phyloP scores from a whole-genome alignment of 225 moss, liverwort and hornwort species.

The Sphagnum tenellum region DNA sequence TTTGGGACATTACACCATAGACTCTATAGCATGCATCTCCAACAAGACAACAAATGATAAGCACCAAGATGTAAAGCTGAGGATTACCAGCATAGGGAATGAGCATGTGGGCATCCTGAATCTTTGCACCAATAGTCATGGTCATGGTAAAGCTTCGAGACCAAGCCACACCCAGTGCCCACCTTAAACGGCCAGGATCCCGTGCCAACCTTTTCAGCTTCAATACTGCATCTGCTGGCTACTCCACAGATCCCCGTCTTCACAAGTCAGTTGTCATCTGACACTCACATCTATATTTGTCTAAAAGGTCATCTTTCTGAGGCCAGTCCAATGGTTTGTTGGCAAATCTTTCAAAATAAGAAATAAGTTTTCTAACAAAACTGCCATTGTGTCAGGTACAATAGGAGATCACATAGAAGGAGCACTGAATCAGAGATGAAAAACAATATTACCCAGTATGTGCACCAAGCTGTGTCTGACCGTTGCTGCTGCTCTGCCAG shows the following conservation, averaged over 20 bases:
- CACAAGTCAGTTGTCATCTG: too few relatives aligned
- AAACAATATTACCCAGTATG: constrained; percentile 60
- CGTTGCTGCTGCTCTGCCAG: constrained; percentile 53
- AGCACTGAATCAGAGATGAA: background rate
- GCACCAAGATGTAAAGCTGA: background rate
- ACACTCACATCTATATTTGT: too few relatives aligned
- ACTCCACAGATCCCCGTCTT: constrained; percentile 6
- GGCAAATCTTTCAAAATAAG: constrained; percentile 5
- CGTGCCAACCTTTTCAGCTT: constrained; percentile 87
- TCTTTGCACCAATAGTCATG: constrained; percentile 53
- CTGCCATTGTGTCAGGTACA: too few relatives aligned
- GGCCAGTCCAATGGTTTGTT: too few relatives aligned
- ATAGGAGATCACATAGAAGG: too few relatives aligned
- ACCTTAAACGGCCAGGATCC: constrained; percentile 71
- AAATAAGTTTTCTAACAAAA: background rate
- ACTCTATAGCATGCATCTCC: too few relatives aligned
- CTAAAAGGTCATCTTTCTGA: too few relatives aligned
- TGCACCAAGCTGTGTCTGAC: constrained; percentile 59
- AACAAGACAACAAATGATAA: too few relatives aligned
- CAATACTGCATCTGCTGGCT: constrained; percentile 69
- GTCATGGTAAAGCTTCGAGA: constrained; percentile 67
- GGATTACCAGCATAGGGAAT: constrained; percentile 81
- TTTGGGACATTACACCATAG: too few relatives aligned
- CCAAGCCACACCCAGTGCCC: constrained; percentile 82
- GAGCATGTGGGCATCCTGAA: constrained; percentile 83